These are phyloP conservation scores for Tuctoria greenei DNA, from an alignment of 176 grass and related monocot species.

Conservation along the genomic window DNA sequence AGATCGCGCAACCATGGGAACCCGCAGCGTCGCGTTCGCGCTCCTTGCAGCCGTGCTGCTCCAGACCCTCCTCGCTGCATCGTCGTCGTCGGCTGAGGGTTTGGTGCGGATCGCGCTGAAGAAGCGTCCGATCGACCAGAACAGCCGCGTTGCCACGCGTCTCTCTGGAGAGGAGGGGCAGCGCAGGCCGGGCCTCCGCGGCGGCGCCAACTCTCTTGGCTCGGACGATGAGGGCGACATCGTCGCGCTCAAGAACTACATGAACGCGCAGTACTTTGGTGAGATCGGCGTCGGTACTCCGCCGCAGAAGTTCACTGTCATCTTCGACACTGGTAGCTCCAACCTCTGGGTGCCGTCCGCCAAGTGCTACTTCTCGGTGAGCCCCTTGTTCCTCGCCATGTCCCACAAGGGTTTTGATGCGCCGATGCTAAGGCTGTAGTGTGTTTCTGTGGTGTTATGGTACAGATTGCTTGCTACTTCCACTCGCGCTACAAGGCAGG, in stretches of 20 bases:
- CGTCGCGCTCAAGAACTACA: conserved; percentile 86
- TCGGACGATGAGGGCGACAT: conserved; percentile 47
- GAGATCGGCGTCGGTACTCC: conserved; percentile 86
- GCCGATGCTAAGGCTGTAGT: neutral
- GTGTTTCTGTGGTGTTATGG: neutral
- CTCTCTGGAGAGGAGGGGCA: conserved; percentile 40
- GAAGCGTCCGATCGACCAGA: conserved; percentile 54
- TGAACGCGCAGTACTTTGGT: conserved; percentile 99
- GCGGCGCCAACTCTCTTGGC: conserved; percentile 24
- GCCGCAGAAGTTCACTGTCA: conserved; percentile 91
- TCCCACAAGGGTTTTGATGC: neutral
- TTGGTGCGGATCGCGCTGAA: conserved; percentile 68
- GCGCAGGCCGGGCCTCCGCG: conserved; percentile 25
- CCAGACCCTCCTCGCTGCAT: conserved; percentile 39
- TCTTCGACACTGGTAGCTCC: conserved; percentile 97
- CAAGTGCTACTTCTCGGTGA: conserved; percentile 95
- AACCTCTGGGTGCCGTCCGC: conserved; percentile 95
- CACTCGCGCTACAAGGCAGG: conserved; percentile 88
- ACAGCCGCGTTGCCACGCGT: conserved; percentile 44
- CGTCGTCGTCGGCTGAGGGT: conserved; percentile 44
- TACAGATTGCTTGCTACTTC: conserved; percentile 89
- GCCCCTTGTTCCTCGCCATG: neutral
- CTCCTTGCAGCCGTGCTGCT: conserved; percentile 56
- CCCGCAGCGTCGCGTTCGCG: conserved; percentile 26
- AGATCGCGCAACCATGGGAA: conserved; percentile 64